Base-by-base conservation (phyloP, 2,329 filamentous ascomycete species). In the Parafenestella ontariensis region DNA sequence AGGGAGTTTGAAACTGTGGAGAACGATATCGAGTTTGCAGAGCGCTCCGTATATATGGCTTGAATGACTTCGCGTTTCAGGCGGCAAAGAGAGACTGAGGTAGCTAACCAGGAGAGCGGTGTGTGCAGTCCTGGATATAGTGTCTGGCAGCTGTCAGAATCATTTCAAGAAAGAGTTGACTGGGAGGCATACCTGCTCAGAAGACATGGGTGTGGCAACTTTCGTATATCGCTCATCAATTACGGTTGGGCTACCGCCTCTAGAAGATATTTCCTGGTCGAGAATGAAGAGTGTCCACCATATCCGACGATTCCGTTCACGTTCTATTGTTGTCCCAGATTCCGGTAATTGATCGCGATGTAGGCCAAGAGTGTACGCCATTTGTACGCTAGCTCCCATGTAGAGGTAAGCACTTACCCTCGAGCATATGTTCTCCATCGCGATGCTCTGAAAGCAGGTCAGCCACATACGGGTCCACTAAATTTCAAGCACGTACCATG, bases 261-360 rank as follows among this genome's bases (percentile, higher is more conserved):
- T 61, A n/a, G 70, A 69, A 0, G 72, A 72, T 37, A 75, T 62
- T 36, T 75, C 73, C 45, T 72, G 66, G 34, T 76, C 73, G 3
- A 76, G 70, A 0, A 59, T 65, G 40, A 71, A 75, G 9, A 76
- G 46, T 8, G 73, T 74, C 72, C 72, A 76, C 73, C 73, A 76
- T 40, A 76, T 71, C 13, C 73, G 65, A 7, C 73, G 67, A 44
- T 73, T 69, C 31, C 71, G 71, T 33, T 75, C 71, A 24, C 68
- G 65, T 26, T 75, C 72, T 49, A 71, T 55, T 7, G 62, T 51
- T 6, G 58, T 59, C 4, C 63, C 66, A 5, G 64, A 66, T 10
- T 66, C 63, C 0, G 70, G 66, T n/a, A 71, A 29, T 37, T 73
- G 69, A 29, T 76, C 71, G 7, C 72, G 70, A 56, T 76, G 72